A percentile compares a stretch with the other conserved stretches of the same genome.
Evolutionary conservation across 192 early-diverging fungal genomes (phyloP).

Genomic region (Dissophora globulifera): DNA sequence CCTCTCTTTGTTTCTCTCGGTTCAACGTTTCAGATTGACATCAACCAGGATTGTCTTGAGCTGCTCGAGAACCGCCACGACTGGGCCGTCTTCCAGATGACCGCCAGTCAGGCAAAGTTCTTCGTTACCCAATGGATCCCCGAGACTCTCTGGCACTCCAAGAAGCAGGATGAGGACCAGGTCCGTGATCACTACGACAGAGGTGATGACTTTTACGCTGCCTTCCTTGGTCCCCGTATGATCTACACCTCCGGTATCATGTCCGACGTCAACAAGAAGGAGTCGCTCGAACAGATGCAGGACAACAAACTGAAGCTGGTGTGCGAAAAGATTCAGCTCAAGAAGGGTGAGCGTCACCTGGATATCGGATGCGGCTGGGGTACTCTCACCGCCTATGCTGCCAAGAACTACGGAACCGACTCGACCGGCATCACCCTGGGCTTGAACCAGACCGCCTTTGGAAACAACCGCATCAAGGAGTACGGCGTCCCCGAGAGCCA

Average conservation of each 20-base stretch:
- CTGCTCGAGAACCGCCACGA: constrained; percentile 93
- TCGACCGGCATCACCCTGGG: constrained; percentile 95
- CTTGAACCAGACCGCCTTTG: constrained; percentile 91
- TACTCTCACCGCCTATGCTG: constrained; percentile 87
- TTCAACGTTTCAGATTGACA: constrained; percentile 74
- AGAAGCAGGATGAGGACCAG: constrained; percentile 98
- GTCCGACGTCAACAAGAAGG: constrained; percentile 73
- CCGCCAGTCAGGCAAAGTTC: constrained; percentile 87
- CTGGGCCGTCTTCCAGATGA: constrained; percentile 92
- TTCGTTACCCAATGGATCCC: constrained; percentile 97
- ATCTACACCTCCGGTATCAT: constrained; percentile 97
- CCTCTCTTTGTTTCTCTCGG: background rate
- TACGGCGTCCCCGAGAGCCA: constrained; percentile 79
- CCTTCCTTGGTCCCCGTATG: constrained; percentile 94
- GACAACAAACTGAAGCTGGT: constrained; percentile 96
- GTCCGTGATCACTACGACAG: constrained; percentile 99
- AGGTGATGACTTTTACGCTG: constrained; percentile 97
- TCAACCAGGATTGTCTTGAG: constrained; percentile 87
- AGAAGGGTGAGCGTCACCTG: constrained; percentile 88
- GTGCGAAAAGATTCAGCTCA: constrained; percentile 85
- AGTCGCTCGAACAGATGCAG: constrained; percentile 94
- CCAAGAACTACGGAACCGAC: constrained; percentile 88
- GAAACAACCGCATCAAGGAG: constrained; percentile 83
- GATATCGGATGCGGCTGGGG: constrained; percentile 99
- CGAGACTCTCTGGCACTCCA: constrained; percentile 96